phyloP scores from a whole-genome alignment of 106 monocot genomes.

The Dendrobium nobile region DNA sequence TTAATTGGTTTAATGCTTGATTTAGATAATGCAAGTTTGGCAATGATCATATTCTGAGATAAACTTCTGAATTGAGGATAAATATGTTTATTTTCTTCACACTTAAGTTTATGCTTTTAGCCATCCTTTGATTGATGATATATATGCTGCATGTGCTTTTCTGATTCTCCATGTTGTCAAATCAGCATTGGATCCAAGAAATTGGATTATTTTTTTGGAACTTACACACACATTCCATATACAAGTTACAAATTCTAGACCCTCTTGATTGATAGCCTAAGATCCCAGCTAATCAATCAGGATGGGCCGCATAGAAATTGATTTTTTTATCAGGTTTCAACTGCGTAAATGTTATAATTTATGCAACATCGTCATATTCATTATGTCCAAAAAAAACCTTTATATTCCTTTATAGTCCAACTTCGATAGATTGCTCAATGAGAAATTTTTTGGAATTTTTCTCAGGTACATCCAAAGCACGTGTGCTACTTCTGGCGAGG shows the following conservation, averaged over 20 bases:
- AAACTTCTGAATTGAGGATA: neutral
- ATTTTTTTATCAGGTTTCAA: neutral
- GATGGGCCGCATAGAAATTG: neutral
- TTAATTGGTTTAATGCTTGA: neutral
- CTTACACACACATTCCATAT: too few relatives aligned
- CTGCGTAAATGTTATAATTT: too few relatives aligned
- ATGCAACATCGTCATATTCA: neutral
- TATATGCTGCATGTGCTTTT: neutral
- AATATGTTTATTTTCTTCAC: neutral
- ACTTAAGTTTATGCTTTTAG: neutral
- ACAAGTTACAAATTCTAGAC: too few relatives aligned
- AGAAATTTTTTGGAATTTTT: neutral
- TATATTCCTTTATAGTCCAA: neutral
- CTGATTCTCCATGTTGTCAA: neutral
- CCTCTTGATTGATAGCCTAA: too few relatives aligned
- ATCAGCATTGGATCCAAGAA: neutral
- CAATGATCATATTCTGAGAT: neutral
- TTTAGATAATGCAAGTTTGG: neutral
- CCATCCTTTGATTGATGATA: neutral
- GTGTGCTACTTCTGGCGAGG: slow-evolving; percentile 11
- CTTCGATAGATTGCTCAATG: neutral
- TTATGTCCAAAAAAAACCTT: neutral
- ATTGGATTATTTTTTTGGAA: too few relatives aligned
- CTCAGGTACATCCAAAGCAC: slow-evolving; percentile 15
- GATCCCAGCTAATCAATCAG: too few relatives aligned